A percentile compares a stretch with the other conserved stretches of the same genome.
These are phyloP conservation scores for Naganishia vishniacii DNA, from an alignment of 768 basidiomycete genomes.

Conservation along the genomic window DNA sequence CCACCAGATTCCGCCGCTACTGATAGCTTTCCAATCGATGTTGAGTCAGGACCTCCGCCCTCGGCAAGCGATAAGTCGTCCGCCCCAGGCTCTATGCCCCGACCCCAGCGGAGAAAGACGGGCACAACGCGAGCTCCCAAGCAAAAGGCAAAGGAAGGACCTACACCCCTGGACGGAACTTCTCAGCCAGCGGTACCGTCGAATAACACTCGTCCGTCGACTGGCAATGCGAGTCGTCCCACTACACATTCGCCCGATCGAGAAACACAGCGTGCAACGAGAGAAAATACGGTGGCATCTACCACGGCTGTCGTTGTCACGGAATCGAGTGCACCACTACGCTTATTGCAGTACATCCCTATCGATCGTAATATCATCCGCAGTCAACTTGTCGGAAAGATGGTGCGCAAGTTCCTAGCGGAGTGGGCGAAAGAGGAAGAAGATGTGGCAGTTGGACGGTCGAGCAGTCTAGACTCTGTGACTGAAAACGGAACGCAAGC, in stretches of 20 bases:
- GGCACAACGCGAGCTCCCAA: slow-evolving; percentile 1
- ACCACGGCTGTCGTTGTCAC: background rate
- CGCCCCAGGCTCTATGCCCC: background rate
- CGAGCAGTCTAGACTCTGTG: no score
- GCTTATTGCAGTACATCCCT: slow-evolving; percentile 42
- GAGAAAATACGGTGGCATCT: slow-evolving; percentile 8
- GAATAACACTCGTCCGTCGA: slow-evolving; percentile 5
- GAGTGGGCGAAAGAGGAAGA: slow-evolving; percentile 37
- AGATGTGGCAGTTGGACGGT: background rate
- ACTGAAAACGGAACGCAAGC: background rate
- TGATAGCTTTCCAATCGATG: background rate
- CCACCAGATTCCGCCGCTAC: background rate
- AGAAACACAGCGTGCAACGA: background rate
- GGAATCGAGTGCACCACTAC: slow-evolving; percentile 14
- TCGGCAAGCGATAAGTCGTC: background rate
- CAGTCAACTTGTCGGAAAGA: background rate
- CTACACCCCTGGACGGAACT: background rate
- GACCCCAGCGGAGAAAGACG: slow-evolving; percentile 3
- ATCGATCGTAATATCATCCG: slow-evolving; percentile 21
- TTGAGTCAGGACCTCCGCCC: background rate
- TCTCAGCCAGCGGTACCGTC: background rate
- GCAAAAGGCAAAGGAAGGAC: slow-evolving; percentile 2
- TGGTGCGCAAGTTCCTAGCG: slow-evolving; percentile 27
- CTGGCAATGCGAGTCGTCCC: slow-evolving; percentile 7
- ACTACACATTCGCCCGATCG: slow-evolving; percentile 15